Evolutionary conservation across 2,329 filamentous ascomycete genomes (phyloP), one percentile per base, ranked within the genome.

Genomic region (Curvularia verruculosa): DNA sequence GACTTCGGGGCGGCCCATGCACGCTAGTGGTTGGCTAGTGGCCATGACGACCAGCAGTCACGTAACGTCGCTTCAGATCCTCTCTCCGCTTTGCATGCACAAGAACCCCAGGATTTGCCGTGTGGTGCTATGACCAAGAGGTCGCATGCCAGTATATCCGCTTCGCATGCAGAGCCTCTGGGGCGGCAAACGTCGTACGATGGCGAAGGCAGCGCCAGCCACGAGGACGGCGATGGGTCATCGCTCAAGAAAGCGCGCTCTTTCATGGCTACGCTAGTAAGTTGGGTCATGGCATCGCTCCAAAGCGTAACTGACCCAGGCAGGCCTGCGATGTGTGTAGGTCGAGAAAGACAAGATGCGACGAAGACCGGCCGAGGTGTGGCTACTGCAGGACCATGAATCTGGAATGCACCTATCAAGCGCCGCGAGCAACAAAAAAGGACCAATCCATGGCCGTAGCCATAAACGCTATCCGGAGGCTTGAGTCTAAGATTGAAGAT

Each of bases 361-460:
- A 85, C 59, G 82, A 84, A 68, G 83, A 83, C 56, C 74, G 80
- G 29, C 82, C 83, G 31, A 68, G 63, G 46, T 85, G 83, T 61
- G 82, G 82, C 28, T 76, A 83, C 47, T 85, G 83, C 70, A 80
- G 79, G 60, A 70, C 75, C 13, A 77, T 80, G 43, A 80, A 79
- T 7, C 58, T 82, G 29, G 79, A 82, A 18, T 85, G 83, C 68
- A 77, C 77, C 41, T 85, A 84, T 64, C 81, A 81, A 58, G 80
- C 83, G 64, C 80, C 81, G 55, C 82, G 83, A 63, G 76, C 80
- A 12, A 84, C 82, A 36, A 84, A 84, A 61, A 83, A 82, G 50
- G 82, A 84, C 55, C 81, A 83, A 52, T 83, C 82, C 3, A 78
- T 84, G 66, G 77, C 79, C 24, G 79, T 83, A 67, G 82, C 84